Evolutionary conservation across 148 eudicot genomes (phyloP), one percentile per base, ranked within the genome.

Genomic region (Fagopyrum tataricum): DNA sequence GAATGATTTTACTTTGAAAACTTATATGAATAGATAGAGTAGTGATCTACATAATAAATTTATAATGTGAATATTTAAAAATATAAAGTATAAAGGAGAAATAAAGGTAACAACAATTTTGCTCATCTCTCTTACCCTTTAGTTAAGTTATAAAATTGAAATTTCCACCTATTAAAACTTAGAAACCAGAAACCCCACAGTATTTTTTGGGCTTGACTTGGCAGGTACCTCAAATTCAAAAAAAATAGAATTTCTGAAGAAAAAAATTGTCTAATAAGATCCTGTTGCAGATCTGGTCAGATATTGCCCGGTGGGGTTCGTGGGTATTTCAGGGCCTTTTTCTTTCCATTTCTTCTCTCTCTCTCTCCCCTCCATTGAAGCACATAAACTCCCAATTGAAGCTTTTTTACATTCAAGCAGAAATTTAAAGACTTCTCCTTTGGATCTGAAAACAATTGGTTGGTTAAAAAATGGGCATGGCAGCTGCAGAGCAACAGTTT

Each of bases 401-500:
- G 23, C 20, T 53, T n/a, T 18, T 21, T 55, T 24, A 20, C 62
- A 55, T 55, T 55, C 62, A 55, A 71, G 14, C 73, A 71, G 44
- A 47, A 47, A 31, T 3, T 31, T 31, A 31, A 15, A 58, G 44
- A 44, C 2, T 44, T 73, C 52, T 11, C 1, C 10, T 44, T 52
- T 72, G 59, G 66, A 73, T 75, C 78, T 72, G 66, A 58, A 23
- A 31, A 31, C 37, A 31, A 73, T 43, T 48, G 11, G 37, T 47
- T 49, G 62, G 42, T 18, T n/a, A 11, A 49, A 46, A 39, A 80
- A 91, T 92, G 97, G 95, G 89, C 2, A 80, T 88, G 87, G 86
- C 92, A 62, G 86, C 92, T 62, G 75, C 85, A 26, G 96, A 92
- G 56, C 80, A 89, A 24, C 85, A 91, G 75, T 95, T 91, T 83